phyloP scores from a whole-genome alignment of 352 stramenopile species.

The Blastocystis sp. region DNA sequence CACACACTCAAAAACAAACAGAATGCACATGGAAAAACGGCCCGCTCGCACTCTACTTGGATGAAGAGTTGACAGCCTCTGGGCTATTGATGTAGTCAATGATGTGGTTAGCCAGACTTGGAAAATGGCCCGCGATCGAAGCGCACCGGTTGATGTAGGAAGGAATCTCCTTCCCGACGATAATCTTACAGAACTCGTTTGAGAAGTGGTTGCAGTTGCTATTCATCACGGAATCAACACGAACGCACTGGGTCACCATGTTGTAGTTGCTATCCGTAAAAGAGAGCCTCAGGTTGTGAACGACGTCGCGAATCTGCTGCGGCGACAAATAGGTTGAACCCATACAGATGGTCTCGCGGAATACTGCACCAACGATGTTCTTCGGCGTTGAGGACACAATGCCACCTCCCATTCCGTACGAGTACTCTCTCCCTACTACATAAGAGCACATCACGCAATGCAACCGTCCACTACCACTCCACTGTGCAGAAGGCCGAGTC shows the following conservation, averaged over 20 bases:
- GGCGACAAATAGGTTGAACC: conserved; percentile 42
- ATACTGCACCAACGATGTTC: conserved; percentile 20
- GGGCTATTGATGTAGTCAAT: not conserved
- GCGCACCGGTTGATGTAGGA: conserved; percentile 64
- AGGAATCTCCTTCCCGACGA: conserved; percentile 64
- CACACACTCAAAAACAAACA: too few species aligned
- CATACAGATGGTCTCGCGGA: conserved; percentile 52
- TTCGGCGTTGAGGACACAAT: conserved; percentile 5
- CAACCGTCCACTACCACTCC: conserved; percentile 66
- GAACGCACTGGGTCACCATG: conserved; percentile 28
- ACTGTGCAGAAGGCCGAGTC: conserved; percentile 42
- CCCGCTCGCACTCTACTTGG: too few species aligned
- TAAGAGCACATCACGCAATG: not conserved
- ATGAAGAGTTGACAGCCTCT: not conserved
- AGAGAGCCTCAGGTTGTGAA: conserved; percentile 19
- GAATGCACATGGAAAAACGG: too few species aligned
- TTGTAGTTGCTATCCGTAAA: conserved; percentile 55
- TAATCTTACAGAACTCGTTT: conserved; percentile 62
- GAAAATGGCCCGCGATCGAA: conserved; percentile 16
- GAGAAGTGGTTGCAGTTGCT: conserved; percentile 72
- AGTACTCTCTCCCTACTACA: conserved; percentile 58
- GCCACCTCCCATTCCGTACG: conserved; percentile 48
- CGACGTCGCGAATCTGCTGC: conserved; percentile 12
- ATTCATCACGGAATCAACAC: not conserved
- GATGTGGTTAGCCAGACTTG: not conserved